Base-by-base conservation (phyloP, 2,329 filamentous ascomycete genomes). In the Cladosporium phlei region DNA sequence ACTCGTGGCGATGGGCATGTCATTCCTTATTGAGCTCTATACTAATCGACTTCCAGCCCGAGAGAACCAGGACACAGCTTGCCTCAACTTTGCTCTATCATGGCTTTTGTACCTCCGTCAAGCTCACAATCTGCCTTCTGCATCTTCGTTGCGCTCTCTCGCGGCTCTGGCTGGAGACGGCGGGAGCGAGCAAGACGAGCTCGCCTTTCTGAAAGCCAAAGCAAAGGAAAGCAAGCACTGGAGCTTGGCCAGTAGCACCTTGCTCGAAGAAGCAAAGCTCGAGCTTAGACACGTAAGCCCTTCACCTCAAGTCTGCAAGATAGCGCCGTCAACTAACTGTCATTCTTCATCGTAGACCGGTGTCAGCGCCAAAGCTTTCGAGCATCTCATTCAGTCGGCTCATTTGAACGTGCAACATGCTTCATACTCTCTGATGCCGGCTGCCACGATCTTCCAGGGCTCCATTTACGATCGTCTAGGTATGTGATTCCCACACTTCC, bases 81-180 rank as follows among this genome's bases (percentile, higher is more conserved):
- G 93, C 62, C 75, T 98, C 47, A 97, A 96, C 65, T 97, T 95
- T 67, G 87, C 89, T 24, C 78, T 98, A 51, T 95, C 89, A 61
- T 98, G 93, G 93, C 75, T 97, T 2, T 94, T 94, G 59, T 88
- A 96, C 61, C 94, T 96, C 57, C 86, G 85, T n/a, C 87, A 88
- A 59, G 82, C 86, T 0, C 89, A 91, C 86, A 89, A 0, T 75
- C 80, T 52, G 16, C 57, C 52, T 34, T 50, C 49, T 12, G 33
- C n/a, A 5, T 48, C 53, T 20, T 50, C 50, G 1, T 59, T 54
- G 25, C 49, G 48, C 5, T 55, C 50, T n/a, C 49, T 59, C 1
- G 50, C 55, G 1, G 55, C 56, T n/a, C 48, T 60, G 16, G 50
- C 55, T 10, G 60, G 60, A 17, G 56, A 51, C 11, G 52, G 50